Percentiles rank a stretch among this genome's conserved stretches.
phyloP scores from a whole-genome alignment of 495 filamentous ascomycete species.

The Hypoxylon subgilvum region DNA sequence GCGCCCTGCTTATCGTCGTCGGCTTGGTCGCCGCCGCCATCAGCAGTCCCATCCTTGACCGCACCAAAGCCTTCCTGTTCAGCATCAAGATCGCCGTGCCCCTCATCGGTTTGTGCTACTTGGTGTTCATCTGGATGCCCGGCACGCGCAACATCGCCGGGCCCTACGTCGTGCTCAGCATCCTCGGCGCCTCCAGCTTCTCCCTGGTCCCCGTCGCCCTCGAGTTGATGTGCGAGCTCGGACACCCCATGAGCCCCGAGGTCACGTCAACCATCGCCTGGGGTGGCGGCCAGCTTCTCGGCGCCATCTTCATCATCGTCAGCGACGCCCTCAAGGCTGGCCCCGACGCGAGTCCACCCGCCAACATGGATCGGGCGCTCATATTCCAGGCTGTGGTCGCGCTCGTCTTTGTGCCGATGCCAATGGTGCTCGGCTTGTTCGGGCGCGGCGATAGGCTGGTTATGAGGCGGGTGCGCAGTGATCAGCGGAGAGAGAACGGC shows the following conservation, averaged over 20 bases:
- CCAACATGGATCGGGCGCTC: conserved; percentile 74
- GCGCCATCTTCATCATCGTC: conserved; percentile 81
- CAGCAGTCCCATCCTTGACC: conserved; percentile 79
- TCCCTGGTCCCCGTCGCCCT: conserved; percentile 80
- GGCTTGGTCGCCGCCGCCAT: conserved; percentile 80
- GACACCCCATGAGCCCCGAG: conserved; percentile 86
- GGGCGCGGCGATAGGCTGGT: conserved; percentile 58
- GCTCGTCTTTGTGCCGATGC: conserved; percentile 67
- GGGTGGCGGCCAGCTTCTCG: conserved; percentile 79
- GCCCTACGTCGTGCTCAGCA: conserved; percentile 70
- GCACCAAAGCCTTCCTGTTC: conserved; percentile 76
- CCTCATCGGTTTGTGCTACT: conserved; percentile 72
- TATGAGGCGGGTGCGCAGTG: conserved; percentile 61
- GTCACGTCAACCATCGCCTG: conserved; percentile 82
- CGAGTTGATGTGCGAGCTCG: conserved; percentile 85
- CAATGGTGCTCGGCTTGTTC: conserved; percentile 70
- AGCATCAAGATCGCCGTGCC: conserved; percentile 79
- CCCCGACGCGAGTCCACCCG: conserved; percentile 58
- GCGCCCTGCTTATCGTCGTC: conserved; percentile 87
- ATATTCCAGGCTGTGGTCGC: conserved; percentile 79
- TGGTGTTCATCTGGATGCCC: conserved; percentile 83
- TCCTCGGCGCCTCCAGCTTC: conserved; percentile 85
- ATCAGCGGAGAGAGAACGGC: conserved; percentile 26
- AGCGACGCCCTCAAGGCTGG: conserved; percentile 78
- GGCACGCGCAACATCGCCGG: conserved; percentile 68